Evolutionary conservation across 257 asterid species (phyloP).

Genomic region (Solanum pinnatisectum): DNA sequence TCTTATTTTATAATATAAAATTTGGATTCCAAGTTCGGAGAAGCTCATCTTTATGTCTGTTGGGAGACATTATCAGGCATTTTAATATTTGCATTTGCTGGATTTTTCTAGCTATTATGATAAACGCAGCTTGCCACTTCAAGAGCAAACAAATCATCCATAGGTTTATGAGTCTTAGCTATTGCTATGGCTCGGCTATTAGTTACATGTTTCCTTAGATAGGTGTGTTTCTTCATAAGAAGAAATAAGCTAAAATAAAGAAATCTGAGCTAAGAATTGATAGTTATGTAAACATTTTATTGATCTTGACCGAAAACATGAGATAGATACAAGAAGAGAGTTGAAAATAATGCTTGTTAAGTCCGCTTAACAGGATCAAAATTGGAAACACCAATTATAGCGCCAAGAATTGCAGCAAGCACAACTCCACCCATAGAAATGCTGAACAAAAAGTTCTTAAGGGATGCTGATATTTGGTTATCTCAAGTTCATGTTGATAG

Average conservation of each 20-base stretch:
- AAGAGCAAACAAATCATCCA: not conserved
- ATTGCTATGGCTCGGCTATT: not conserved
- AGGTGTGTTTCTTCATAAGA: not conserved
- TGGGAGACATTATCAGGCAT: not conserved
- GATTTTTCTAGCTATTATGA: not conserved
- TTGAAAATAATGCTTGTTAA: slow-evolving; percentile 19
- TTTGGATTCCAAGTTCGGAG: not conserved
- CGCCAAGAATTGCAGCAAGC: slow-evolving; percentile 43
- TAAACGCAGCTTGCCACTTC: not conserved
- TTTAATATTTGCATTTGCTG: not conserved
- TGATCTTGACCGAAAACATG: slow-evolving; percentile 8
- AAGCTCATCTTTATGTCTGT: not conserved
- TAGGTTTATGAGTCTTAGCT: not conserved
- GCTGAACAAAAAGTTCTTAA: slow-evolving; percentile 75
- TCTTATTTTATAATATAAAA: not conserved
- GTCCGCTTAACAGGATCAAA: slow-evolving; percentile 76
- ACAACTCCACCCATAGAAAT: slow-evolving; percentile 70
- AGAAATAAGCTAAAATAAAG: not conserved
- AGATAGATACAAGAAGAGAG: slow-evolving; percentile 17
- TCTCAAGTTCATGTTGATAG: not conserved
- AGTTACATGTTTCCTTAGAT: not conserved
- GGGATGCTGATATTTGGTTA: slow-evolving; percentile 26
- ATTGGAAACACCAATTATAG: slow-evolving; percentile 62
- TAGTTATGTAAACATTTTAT: slow-evolving; percentile 1
- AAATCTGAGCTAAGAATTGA: not conserved